These are phyloP conservation scores for Coemansia sp. DNA, from an alignment of 192 early-diverging fungal genomes.

Conservation along the genomic window DNA sequence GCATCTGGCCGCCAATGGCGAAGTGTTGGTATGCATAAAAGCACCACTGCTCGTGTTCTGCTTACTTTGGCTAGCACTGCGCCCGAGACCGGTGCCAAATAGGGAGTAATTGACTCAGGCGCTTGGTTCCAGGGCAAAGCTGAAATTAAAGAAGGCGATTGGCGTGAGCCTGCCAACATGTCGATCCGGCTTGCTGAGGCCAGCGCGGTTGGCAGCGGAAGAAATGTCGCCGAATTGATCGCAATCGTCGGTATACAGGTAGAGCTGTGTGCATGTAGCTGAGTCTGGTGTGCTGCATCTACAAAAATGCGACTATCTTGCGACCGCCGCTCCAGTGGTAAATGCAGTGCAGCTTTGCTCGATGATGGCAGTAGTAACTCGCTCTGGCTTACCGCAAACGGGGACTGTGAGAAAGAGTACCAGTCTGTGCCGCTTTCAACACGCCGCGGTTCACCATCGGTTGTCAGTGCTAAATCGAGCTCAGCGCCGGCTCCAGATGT, in stretches of 20 bases:
- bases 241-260: not conserved
- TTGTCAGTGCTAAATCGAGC: not conserved
- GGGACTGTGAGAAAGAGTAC: not conserved
- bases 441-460: not conserved
- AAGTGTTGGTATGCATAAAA: conserved; percentile 41
- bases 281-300: not conserved
- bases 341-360: not conserved
- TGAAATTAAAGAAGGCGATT: not conserved
- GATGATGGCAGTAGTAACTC: not conserved
- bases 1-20: conserved; percentile 41
- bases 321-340: not conserved
- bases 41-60: conserved; percentile 13
- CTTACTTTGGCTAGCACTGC: not conserved
- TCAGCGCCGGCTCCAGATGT: not conserved
- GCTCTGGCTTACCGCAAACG: not conserved
- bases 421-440: not conserved
- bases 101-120: not conserved
- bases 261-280: not conserved
- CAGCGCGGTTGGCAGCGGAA: conserved; percentile 13
- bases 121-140: not conserved
- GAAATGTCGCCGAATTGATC: not conserved
- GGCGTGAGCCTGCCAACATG: not conserved
- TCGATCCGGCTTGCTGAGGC: conserved; percentile 10
- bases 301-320: not conserved
- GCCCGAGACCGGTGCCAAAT: not conserved